Evolutionary conservation across 1,284 basidiomycete genomes (phyloP), one percentile per base, ranked within the genome.

Genomic region (Ustilago crameri): DNA sequence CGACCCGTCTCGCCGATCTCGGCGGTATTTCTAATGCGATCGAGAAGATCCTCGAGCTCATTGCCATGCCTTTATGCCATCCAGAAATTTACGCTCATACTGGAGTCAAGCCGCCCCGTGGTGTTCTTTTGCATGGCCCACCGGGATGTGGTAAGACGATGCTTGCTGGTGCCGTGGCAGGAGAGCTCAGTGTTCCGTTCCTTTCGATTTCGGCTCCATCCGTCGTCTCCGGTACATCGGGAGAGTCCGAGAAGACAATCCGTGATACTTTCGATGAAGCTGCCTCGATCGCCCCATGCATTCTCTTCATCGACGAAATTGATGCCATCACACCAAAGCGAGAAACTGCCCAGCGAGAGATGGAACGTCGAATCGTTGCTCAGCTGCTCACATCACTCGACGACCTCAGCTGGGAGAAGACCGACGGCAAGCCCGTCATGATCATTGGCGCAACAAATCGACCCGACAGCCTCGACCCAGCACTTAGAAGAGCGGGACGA

Each of bases 381-480:
- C 95, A 98, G 84, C 91, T 98, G 54, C 85, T 98, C 51, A 98
- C 95, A 0, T 98, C 94, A 84, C 95, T 98, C 90, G 95, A 98
- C 83, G 69, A 94, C 67, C 86, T 95, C 83, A 91, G 92, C 26
- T 94, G 92, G 92, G 92, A 95, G 38, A 94, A 93, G 61, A 74
- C 75, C 3, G 76, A 75, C 38, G 78, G 65, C 2, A 54, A 67
- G 51, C 92, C 95, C 1, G 90, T 98, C 30, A 90, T 98, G 57
- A 92, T 98, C 24, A 95, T 98, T 68, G 94, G 94, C 5, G 95
- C 95, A 0, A 98, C 95, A 0, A 98, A 98, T 83, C 87, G 95
- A 42, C 94, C 94, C 0, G 95, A 98, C 83, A 91, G 94, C 8
- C 87, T 98, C 9, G 95, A 98, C 82, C 90, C 95, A 0, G 95